phyloP scores from a whole-genome alignment of 441 rosid species.

The Biscutella laevigata region DNA sequence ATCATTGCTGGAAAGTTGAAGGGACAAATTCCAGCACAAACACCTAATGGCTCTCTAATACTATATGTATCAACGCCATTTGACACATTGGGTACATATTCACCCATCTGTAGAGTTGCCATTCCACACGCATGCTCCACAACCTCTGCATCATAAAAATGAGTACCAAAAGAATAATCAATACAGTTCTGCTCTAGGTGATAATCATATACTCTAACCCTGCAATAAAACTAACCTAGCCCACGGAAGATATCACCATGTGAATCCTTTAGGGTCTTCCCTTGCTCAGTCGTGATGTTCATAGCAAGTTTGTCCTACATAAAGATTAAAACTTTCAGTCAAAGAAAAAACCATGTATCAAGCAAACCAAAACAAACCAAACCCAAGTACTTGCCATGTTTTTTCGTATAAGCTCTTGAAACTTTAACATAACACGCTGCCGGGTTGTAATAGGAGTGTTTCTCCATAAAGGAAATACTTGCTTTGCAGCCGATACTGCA shows the following conservation, averaged over 20 bases:
- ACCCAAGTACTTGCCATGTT: slow-evolving; percentile 44
- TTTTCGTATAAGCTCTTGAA: slow-evolving; percentile 84
- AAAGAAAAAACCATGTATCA: not conserved
- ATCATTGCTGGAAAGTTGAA: slow-evolving; percentile 98
- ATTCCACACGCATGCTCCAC: slow-evolving; percentile 95
- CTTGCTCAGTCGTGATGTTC: slow-evolving; percentile 83
- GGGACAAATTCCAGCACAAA: slow-evolving; percentile 93
- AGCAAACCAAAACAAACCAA: not conserved
- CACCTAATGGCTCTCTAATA: slow-evolving; percentile 83
- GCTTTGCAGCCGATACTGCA: slow-evolving; percentile 78
- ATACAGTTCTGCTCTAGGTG: not conserved
- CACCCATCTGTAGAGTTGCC: slow-evolving; percentile 91
- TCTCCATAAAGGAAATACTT: slow-evolving; percentile 75
- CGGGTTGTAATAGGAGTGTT: slow-evolving; percentile 76
- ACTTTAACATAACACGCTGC: slow-evolving; percentile 79
- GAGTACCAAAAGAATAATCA: not conserved
- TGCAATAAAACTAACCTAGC: slow-evolving; percentile 40
- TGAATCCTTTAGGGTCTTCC: slow-evolving; percentile 89
- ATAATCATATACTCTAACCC: slow-evolving; percentile 4
- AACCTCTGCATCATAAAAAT: slow-evolving; percentile 52
- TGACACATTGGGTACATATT: slow-evolving; percentile 76
- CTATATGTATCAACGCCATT: slow-evolving; percentile 87
- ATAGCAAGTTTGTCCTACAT: slow-evolving; percentile 76
- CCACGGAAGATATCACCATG: slow-evolving; percentile 95
- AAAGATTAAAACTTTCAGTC: slow-evolving; percentile 4